Evolutionary conservation across 805 yeast genomes (phyloP).

Genomic region (Dipodascus albidus): DNA sequence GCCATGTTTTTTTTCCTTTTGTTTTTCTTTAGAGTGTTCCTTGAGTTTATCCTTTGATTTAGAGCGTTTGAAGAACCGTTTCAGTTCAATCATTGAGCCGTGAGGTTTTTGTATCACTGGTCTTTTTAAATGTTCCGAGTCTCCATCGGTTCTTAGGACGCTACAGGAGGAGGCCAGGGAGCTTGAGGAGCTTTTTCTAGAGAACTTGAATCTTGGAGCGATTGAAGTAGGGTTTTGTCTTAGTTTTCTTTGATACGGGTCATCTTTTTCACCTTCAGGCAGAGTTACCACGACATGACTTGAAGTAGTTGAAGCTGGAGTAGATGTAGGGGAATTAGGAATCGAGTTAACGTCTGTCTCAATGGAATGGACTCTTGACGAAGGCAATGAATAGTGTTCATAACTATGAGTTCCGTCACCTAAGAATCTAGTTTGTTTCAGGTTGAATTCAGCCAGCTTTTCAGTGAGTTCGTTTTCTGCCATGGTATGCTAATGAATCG

Average conservation of each 20-base stretch:
- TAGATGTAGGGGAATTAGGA: conserved; percentile 12
- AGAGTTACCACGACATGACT: conserved; percentile 3
- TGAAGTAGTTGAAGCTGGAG: conserved; percentile 1
- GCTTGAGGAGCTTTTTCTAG: neutral
- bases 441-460: conserved; percentile 14
- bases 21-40: conserved; percentile 3
- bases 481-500: neutral
- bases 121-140: conserved; percentile 3
- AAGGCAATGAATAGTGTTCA: conserved; percentile 23
- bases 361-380: conserved; percentile 16
- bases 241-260: conserved; percentile 25
- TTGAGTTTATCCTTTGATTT: conserved; percentile 8
- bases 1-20: conserved; percentile 4
- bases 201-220: conserved; percentile 26
- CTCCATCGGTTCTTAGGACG: conserved; percentile 4
- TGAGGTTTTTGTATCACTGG: conserved; percentile 11
- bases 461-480: conserved; percentile 3
- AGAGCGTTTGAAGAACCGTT: conserved; percentile 32
- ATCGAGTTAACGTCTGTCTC: conserved; percentile 9
- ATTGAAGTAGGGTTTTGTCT: conserved; percentile 20
- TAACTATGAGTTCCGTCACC: conserved; percentile 20
- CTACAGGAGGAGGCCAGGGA: conserved; percentile 4
- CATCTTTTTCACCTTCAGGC: conserved; percentile 17
- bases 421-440: conserved; percentile 19
- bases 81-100: conserved; percentile 29